Evolutionary conservation across 768 basidiomycete genomes (phyloP).

Genomic region (Agaricus subrufescens): DNA sequence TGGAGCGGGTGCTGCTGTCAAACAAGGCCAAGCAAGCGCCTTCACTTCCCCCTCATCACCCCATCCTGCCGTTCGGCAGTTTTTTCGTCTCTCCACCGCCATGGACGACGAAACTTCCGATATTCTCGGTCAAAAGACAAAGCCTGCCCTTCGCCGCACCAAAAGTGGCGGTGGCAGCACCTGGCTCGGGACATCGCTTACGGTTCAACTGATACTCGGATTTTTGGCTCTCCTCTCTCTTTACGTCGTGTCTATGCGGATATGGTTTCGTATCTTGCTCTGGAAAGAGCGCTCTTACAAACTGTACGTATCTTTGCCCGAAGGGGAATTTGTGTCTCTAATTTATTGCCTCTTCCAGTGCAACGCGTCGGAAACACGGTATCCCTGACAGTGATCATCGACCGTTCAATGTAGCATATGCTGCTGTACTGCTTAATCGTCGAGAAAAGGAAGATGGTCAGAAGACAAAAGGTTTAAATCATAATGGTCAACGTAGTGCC

Average conservation of each 20-base stretch:
- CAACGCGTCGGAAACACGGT: constrained; percentile 72
- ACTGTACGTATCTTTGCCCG: constrained; percentile 39
- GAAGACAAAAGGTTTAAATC: constrained; percentile 25
- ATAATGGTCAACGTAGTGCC: constrained; percentile 30
- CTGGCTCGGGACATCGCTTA: constrained; percentile 32
- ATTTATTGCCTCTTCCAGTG: constrained; percentile 29
- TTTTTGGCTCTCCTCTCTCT: constrained; percentile 30
- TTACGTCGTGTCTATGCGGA: constrained; percentile 32
- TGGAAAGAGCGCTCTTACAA: constrained; percentile 63
- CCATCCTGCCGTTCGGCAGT: constrained; percentile 24
- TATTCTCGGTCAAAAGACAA: constrained; percentile 59
- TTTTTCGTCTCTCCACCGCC: constrained; percentile 21
- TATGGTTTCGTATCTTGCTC: constrained; percentile 43
- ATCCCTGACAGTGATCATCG: constrained; percentile 81
- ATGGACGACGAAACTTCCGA: constrained; percentile 71
- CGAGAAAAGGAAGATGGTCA: constrained; percentile 41
- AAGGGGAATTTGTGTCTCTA: background rate
- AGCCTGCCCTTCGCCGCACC: constrained; percentile 27
- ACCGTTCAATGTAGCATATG: constrained; percentile 86
- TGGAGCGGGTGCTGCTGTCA: constrained; percentile 11
- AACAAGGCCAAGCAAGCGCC: constrained; percentile 29
- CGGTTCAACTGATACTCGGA: constrained; percentile 32
- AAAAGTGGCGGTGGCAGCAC: constrained; percentile 16
- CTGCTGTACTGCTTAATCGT: constrained; percentile 56
- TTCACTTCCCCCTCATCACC: constrained; percentile 32